Base-by-base conservation (phyloP, 805 yeast genomes). In the Schwanniomyces sp. region DNA sequence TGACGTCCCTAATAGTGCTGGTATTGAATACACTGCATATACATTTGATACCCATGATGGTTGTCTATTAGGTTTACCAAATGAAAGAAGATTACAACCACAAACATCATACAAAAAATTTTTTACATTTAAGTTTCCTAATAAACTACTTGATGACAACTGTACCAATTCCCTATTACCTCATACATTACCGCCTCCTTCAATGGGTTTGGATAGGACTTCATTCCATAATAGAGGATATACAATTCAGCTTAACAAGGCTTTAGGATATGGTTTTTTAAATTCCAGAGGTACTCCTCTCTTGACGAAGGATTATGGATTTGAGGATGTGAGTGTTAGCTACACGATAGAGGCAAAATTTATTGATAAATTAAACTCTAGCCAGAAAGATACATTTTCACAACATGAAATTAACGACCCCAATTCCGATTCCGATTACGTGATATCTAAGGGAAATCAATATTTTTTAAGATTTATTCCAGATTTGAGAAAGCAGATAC, bases 111-210 rank as follows among this genome's bases (percentile, higher is more conserved):
- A 82, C 54, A 81, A 81, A 56, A 82, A 82, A 57, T 80, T 74
- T 52, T 80, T 82, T 61, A 76, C 79, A 37, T 82, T 82, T 62
- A 80, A 75, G 58, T 72, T 82, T 43, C 88, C 88, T 1, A 65
- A 72, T 34, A 75, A 75, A 52, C 58, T 80, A 25, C 61, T 82
- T 36, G 86, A 82, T 55, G 74, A 75, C 18, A 62, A 75, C 6
- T 82, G 86, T 55, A 68, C 75, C 27, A 78, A 80, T 53, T 54
- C 63, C n/a, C 48, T 66, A 6, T 45, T 68, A 34, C 60, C 75
- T 4, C 79, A 74, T 52, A 54, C 65, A 7, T 57, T 70, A 48
- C 75, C 78, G 0, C 78, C 79, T 3, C 78, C 79, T 4, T 63
- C 75, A 4, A 52, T 69, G 51, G 79, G 79, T 1, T 50, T 72